phyloP scores from a whole-genome alignment of 148 eudicot genomes.

The Selenicereus undatus region DNA sequence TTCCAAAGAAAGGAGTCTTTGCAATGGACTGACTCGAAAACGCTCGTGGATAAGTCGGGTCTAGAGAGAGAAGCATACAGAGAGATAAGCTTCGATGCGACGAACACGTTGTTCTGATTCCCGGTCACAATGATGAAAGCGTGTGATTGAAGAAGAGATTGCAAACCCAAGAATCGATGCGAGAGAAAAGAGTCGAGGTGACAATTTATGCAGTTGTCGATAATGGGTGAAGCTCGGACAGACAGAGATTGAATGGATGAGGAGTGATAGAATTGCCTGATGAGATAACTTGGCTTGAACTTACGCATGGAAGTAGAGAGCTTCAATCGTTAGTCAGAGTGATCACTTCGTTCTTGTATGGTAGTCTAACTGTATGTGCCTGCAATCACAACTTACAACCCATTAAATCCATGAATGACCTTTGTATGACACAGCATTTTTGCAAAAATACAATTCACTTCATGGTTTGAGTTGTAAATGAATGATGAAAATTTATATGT shows the following conservation, averaged over 20 bases:
- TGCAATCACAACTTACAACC: too few species aligned
- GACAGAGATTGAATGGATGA: constrained; percentile 12
- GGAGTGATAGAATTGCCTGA: constrained; percentile 28
- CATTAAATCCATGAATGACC: too few species aligned
- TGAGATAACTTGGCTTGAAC: constrained; percentile 24
- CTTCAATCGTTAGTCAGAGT: not conserved
- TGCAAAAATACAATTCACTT: too few species aligned
- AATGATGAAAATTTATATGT: too few species aligned
- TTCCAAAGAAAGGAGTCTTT: constrained; percentile 68
- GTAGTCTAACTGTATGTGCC: too few species aligned
- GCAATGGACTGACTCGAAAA: constrained; percentile 37
- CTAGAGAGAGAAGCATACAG: constrained; percentile 35
- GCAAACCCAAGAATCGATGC: constrained; percentile 18
- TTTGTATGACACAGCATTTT: too few species aligned
- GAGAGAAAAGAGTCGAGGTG: constrained; percentile 40
- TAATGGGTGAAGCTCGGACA: constrained; percentile 10
- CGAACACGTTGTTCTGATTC: constrained; percentile 43
- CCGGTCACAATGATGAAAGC: constrained; percentile 52
- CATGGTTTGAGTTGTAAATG: too few species aligned
- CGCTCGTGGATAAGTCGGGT: constrained; percentile 36
- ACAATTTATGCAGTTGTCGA: constrained; percentile 26
- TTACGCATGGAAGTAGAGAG: constrained; percentile 27
- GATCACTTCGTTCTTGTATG: not conserved
- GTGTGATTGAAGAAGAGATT: constrained; percentile 43
- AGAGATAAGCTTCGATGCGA: constrained; percentile 69